Evolutionary conservation across 495 filamentous ascomycete species (phyloP).

Genomic region (Trichocladium uniseriatum): DNA sequence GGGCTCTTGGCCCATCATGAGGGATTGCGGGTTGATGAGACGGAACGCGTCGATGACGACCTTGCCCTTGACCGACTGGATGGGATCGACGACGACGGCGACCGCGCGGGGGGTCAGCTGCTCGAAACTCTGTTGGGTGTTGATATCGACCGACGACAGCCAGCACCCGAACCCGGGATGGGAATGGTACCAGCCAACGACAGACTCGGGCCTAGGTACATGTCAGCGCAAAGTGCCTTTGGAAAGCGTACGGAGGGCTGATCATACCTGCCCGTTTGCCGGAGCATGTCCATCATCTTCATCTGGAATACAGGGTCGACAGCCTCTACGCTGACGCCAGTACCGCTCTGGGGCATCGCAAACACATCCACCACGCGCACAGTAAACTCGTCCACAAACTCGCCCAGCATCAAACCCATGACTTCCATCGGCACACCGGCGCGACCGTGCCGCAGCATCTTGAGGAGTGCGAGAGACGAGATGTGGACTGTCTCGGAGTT

Average conservation of each 20-base stretch:
- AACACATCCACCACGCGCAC: conserved; percentile 97
- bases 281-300: conserved; percentile 99
- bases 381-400: conserved; percentile 98
- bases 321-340: conserved; percentile 94
- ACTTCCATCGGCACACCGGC: conserved; percentile 99
- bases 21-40: conserved; percentile 95
- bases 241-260: not conserved
- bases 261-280: conserved; percentile 85
- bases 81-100: conserved; percentile 95
- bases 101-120: conserved; percentile 93
- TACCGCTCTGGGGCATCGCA: conserved; percentile 99
- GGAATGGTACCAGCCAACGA: conserved; percentile 99
- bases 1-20: conserved; percentile 98
- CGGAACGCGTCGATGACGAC: conserved; percentile 99
- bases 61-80: conserved; percentile 98
- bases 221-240: not conserved
- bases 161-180: conserved; percentile 99
- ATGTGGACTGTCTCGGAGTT: conserved; percentile 99
- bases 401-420: conserved; percentile 97
- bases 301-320: conserved; percentile 98
- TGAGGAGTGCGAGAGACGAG: conserved; percentile 90
- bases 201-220: conserved; percentile 69
- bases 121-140: conserved; percentile 98
- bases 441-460: conserved; percentile 96
- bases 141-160: conserved; percentile 98